phyloP scores from a whole-genome alignment of 169 alveolate species.

The Eimeria praecox region DNA sequence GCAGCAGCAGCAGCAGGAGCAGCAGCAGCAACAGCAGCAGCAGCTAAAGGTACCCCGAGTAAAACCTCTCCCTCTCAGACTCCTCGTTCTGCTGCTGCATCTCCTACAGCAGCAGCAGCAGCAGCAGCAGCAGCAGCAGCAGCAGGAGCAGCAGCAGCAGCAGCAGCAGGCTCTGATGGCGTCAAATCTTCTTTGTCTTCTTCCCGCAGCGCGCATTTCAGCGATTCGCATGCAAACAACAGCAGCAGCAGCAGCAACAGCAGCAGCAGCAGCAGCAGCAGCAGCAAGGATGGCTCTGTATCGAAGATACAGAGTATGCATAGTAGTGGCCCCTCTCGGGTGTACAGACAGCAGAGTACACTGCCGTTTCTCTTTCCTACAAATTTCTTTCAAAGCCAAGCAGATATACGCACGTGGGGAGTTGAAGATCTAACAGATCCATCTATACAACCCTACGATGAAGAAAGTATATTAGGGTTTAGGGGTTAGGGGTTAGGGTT shows the following conservation, averaged over 20 bases:
- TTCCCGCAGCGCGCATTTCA: not conserved
- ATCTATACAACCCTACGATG: constrained; percentile 71
- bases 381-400: constrained; percentile 47
- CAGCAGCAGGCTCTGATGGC: too few relatives aligned
- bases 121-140: too few relatives aligned
- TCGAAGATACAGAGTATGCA: not conserved
- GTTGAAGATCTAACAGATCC: constrained; percentile 64
- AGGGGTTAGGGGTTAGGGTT: not conserved
- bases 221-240: not conserved
- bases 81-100: not conserved
- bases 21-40: not conserved
- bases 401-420: constrained; percentile 59
- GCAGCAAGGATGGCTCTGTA: not conserved
- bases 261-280: constrained; percentile 8
- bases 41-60: too few relatives aligned
- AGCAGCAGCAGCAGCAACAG: constrained; percentile 11
- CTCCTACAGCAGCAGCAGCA: too few relatives aligned
- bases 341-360: not conserved
- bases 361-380: not conserved
- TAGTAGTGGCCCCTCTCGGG: not conserved
- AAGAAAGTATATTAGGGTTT: not conserved
- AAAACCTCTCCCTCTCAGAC: too few relatives aligned
- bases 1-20: not conserved
- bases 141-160: too few relatives aligned
- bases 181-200: too few relatives aligned